Base-by-base conservation (phyloP, 495 filamentous ascomycete genomes). In the Podospora sp. region DNA sequence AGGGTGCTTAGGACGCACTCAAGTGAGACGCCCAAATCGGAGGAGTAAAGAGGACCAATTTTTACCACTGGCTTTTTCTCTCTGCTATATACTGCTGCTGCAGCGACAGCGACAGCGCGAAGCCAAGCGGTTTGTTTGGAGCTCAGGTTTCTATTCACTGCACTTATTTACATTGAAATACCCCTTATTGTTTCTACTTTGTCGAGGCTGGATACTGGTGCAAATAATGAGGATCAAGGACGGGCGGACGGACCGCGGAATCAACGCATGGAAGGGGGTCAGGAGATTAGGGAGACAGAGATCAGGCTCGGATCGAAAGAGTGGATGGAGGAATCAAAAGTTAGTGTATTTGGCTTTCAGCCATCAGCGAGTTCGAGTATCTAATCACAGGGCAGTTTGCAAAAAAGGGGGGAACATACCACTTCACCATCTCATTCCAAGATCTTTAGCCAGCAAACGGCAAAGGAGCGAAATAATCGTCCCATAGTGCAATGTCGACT, bases 1-100 rank as follows among this genome's bases (percentile, higher is more conserved):
- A 84, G 68, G 80, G 79, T 68, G 72, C 78, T 67, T 83, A 82
- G 74, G 63, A 69, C 40, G 57, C 55, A 36, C 24, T 60, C 22
- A 2, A 25, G 9, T 67, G 36, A 52, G 62, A 36, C 60, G 25
- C 21, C 11, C 60, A 51, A 49, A 40, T 8, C 1, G 55, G 14
- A 26, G 27, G 20, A 60, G 26, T n/a, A 2, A 18, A 8, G 21
- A n/a, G 2, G 35, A 50, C n/a, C 60, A 46, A 16, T 35, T n/a
- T 3, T 36, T n/a, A 36, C 26, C 26, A 14, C 57, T 33, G 57
- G 57, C 14, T 33, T 60, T 36, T 60, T 26, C 26, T 60, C 27
- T 33, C 29, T 27, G 26, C 57, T 60, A 60, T 60, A 60, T 60
- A 60, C 24, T 29, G 6, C 11, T 29, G 57, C 57, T 33, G 8